phyloP scores from a whole-genome alignment of 2,329 filamentous ascomycete species.

The Calonectria naviculata region DNA sequence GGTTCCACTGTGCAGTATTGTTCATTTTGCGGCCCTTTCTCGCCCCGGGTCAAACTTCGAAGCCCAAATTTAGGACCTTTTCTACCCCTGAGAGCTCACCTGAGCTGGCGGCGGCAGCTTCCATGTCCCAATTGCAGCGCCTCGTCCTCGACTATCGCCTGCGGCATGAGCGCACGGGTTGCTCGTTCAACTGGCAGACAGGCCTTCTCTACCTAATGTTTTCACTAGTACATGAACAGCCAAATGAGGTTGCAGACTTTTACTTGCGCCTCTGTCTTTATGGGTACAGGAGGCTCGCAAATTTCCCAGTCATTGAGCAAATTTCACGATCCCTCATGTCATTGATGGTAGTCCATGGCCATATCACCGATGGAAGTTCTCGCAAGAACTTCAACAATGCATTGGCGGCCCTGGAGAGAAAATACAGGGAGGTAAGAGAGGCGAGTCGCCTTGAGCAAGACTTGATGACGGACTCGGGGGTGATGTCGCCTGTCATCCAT shows the following conservation, averaged over 20 bases:
- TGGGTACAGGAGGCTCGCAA: conserved; percentile 47
- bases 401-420: not conserved
- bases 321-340: conserved; percentile 48
- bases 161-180: conserved; percentile 48
- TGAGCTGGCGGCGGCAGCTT: conserved; percentile 46
- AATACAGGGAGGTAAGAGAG: not conserved
- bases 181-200: conserved; percentile 49
- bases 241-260: conserved; percentile 45
- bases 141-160: conserved; percentile 50
- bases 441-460: too few species aligned
- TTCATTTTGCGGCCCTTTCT: conserved; percentile 46
- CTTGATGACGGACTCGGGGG: not conserved
- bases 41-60: not conserved
- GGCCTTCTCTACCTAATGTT: conserved; percentile 53
- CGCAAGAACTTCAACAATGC: not conserved
- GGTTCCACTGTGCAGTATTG: conserved; percentile 51
- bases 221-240: conserved; percentile 44
- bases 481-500: conserved; percentile 31
- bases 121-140: conserved; percentile 50
- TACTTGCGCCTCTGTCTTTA: conserved; percentile 53
- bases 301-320: conserved; percentile 49
- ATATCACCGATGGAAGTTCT: conserved; percentile 22
- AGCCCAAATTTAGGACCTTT: conserved; percentile 41
- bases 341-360: conserved; percentile 46
- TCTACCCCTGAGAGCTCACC: conserved; percentile 36